phyloP scores from a whole-genome alignment of 768 basidiomycete species.

The Phlebiopsis flavidoalba region DNA sequence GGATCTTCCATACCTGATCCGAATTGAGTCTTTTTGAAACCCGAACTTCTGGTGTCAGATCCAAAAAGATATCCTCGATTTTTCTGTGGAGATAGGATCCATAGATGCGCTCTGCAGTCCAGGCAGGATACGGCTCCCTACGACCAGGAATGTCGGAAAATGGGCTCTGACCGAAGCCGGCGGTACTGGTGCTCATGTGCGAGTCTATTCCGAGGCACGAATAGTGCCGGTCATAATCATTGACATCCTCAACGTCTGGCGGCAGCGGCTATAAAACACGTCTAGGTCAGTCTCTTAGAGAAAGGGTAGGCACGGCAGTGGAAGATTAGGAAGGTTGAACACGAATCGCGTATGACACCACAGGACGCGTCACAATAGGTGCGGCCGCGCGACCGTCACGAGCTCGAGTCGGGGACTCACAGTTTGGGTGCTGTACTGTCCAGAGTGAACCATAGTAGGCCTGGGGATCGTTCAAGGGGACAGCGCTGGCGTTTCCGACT shows the following conservation, averaged over 20 bases:
- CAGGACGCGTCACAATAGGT: not conserved
- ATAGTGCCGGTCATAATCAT: slow-evolving; percentile 24
- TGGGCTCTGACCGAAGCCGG: slow-evolving; percentile 19
- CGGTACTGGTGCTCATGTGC: slow-evolving; percentile 25
- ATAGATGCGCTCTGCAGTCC: slow-evolving; percentile 92
- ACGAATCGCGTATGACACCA: not conserved
- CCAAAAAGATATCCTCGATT: slow-evolving; percentile 98
- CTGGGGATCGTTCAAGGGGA: slow-evolving; percentile 22
- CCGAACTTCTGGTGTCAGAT: slow-evolving; percentile 98
- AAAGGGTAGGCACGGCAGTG: slow-evolving; percentile 1
- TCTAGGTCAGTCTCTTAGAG: slow-evolving; percentile 7
- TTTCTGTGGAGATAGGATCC: slow-evolving; percentile 95
- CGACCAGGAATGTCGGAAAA: slow-evolving; percentile 25
- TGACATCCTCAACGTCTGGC: slow-evolving; percentile 27
- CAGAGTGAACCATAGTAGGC: slow-evolving; percentile 21
- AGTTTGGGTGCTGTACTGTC: slow-evolving; percentile 21
- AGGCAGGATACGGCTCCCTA: slow-evolving; percentile 87
- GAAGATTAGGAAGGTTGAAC: not conserved
- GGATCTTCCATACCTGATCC: slow-evolving; percentile 62
- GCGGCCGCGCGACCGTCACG: not conserved
- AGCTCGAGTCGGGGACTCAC: slow-evolving; percentile 11
- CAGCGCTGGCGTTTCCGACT: slow-evolving; percentile 26
- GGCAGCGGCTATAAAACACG: slow-evolving; percentile 13
- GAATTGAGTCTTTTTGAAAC: slow-evolving; percentile 94
- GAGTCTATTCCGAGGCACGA: slow-evolving; percentile 29